Conservation (phyloP, 805 yeast genomes). For the Saccharomycopsis guyanensis region DNA sequence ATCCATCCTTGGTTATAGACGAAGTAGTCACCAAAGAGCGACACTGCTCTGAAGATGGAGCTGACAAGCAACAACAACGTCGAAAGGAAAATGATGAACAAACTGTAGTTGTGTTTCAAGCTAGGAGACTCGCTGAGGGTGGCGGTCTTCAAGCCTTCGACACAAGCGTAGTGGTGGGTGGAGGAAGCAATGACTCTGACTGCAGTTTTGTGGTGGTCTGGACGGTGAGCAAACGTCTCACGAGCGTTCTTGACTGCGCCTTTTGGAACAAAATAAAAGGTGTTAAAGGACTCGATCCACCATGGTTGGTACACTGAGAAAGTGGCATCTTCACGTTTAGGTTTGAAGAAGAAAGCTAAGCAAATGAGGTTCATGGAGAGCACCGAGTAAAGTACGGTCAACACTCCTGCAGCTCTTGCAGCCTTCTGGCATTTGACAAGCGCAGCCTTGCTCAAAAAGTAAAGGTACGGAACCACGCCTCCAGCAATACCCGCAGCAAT, state of each 20-base stretch:
- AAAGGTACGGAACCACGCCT: slow-evolving; percentile 50
- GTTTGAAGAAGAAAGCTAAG: slow-evolving; percentile 49
- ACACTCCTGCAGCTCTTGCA: slow-evolving; percentile 42
- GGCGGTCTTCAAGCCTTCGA: slow-evolving; percentile 29
- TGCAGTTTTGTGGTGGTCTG: slow-evolving; percentile 34
- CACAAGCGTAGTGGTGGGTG: slow-evolving; percentile 31
- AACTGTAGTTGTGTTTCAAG: slow-evolving; percentile 45
- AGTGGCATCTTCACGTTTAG: slow-evolving; percentile 36
- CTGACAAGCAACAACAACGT: slow-evolving; percentile 44
- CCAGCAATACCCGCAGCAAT: slow-evolving; percentile 62
- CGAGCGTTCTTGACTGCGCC: slow-evolving; percentile 45
- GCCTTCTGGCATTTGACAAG: slow-evolving; percentile 48
- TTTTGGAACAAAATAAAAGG: slow-evolving; percentile 51
- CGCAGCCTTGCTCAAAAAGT: slow-evolving; percentile 39
- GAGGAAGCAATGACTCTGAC: slow-evolving; percentile 56
- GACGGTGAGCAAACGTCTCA: slow-evolving; percentile 38
- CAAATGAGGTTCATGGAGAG: slow-evolving; percentile 42
- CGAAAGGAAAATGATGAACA: slow-evolving; percentile 35
- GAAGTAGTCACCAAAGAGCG: slow-evolving; percentile 31
- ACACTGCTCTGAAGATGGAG: slow-evolving; percentile 43
- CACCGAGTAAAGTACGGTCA: slow-evolving; percentile 44
- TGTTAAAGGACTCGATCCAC: slow-evolving; percentile 64
- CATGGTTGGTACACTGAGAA: slow-evolving; percentile 63
- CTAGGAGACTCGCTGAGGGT: slow-evolving; percentile 22
- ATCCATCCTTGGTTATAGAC: slow-evolving; percentile 35